Conservation (phyloP, 2,329 filamentous ascomycete species). For the Curvularia hawaiiensis region DNA sequence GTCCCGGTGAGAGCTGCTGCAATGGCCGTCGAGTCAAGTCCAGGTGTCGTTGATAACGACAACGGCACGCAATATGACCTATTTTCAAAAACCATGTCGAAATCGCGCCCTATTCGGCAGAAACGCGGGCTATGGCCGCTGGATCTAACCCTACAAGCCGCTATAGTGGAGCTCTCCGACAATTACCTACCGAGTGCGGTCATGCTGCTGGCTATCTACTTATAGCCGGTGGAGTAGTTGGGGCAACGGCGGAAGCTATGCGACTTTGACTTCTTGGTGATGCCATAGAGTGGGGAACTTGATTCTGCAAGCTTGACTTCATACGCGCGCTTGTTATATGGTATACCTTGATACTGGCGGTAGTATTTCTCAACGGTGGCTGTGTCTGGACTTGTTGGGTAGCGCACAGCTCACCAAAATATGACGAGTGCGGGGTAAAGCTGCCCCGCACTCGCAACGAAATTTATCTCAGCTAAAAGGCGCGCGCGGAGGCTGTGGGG, state of each 20-base stretch:
- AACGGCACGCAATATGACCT: neutral
- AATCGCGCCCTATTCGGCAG: slow-evolving; percentile 19
- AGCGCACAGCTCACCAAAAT: neutral
- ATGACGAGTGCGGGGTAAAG: slow-evolving; percentile 19
- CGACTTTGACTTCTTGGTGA: neutral
- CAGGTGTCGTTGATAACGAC: neutral
- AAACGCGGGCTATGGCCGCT: slow-evolving; percentile 5
- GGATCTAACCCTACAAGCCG: slow-evolving; percentile 13
- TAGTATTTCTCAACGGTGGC: neutral
- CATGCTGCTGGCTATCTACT: neutral
- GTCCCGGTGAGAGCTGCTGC: neutral
- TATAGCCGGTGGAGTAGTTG: slow-evolving; percentile 1
- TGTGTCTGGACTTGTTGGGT: neutral
- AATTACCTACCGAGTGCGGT: slow-evolving; percentile 10
- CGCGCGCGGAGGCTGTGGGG: neutral
- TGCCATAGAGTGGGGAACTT: neutral
- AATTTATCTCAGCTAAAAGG: slow-evolving; percentile 5
- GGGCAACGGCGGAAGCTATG: neutral
- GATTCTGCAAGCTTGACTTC: neutral
- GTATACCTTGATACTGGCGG: neutral
- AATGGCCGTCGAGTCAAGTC: neutral
- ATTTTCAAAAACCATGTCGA: slow-evolving; percentile 15
- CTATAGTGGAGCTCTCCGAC: slow-evolving; percentile 10
- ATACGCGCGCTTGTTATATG: neutral
- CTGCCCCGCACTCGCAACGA: slow-evolving; percentile 13